Base-by-base conservation (phyloP, 306 rosid species). In the Rosa persica region DNA sequence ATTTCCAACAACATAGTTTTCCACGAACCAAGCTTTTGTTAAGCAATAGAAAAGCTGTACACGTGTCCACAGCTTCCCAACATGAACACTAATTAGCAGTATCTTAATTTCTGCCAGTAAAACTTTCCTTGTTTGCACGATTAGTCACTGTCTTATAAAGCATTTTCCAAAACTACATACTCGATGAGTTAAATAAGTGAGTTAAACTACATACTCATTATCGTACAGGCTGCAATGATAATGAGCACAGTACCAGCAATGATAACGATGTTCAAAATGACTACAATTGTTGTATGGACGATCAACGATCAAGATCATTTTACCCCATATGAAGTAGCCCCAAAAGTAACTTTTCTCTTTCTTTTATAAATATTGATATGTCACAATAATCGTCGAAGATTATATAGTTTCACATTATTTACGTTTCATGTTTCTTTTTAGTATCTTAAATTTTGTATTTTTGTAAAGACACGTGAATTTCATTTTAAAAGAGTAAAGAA, bases 21-120 rank as follows among this genome's bases (percentile, higher is more conserved):
- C 42, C 17, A 34, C 69, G 78, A 43, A 60, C 70, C 70, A 40
- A 74, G 68, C 69, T 75, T 60, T 2, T 30, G 36, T 30, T 30
- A 30, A 30, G 36, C 36, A 10, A 8, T 16, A 57, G 44, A 75
- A 44, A 74, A 55, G 67, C 51, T 30, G 16, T 11, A 11, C 65
- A 73, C 51, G 52, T 73, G 67, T 39, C 54, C 54, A 12, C 39
- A 27, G 36, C 39, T 61, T 61, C 36, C 19, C 36, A 22, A 16
- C 7, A 74, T 57, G 40, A 39, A 74, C 54, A 42, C 39, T 57
- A 65, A 36, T 6, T 30, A 54, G n/a, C 54, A 57, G 54, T 40
- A 4, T 39, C 5, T 4, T 74, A 39, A 7, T 38, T 3, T 13
- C 43, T 42, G 55, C 54, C 55, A 4, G 25, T 40, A 16, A 74